Percentiles rank a stretch among this genome's conserved stretches.
These are phyloP conservation scores for Entonaema liquescens DNA, from an alignment of 495 filamentous ascomycete genomes.

Conservation along the genomic window DNA sequence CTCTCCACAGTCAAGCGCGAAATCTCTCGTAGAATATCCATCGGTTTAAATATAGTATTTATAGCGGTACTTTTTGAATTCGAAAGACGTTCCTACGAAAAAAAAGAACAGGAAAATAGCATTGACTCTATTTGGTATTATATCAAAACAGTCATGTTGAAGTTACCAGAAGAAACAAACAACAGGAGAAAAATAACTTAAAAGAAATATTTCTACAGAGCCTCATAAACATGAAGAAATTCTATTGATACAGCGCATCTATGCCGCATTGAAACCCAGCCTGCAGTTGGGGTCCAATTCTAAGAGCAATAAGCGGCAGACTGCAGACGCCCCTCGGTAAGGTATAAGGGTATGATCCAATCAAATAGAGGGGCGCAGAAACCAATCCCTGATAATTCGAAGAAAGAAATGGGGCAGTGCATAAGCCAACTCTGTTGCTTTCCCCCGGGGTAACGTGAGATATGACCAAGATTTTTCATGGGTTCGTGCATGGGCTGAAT, in stretches of 20 bases:
- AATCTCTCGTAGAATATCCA: slow-evolving; percentile 12
- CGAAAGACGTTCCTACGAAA: neutral
- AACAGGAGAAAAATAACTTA: neutral
- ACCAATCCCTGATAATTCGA: neutral
- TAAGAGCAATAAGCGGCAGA: neutral
- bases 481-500: neutral
- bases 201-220: neutral
- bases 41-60: neutral
- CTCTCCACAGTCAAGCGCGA: neutral
- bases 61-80: neutral
- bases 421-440: neutral
- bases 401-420: neutral
- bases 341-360: neutral
- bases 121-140: too few species aligned
- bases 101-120: too few species aligned
- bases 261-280: neutral
- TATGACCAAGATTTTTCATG: neutral
- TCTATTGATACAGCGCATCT: neutral
- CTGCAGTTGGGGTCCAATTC: neutral
- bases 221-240: neutral
- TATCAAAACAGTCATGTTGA: neutral
- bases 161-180: neutral
- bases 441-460: neutral
- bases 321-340: neutral
- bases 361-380: neutral